These are phyloP conservation scores for Pichia sp. DNA, from an alignment of 1,139 yeast species.

Conservation along the genomic window DNA sequence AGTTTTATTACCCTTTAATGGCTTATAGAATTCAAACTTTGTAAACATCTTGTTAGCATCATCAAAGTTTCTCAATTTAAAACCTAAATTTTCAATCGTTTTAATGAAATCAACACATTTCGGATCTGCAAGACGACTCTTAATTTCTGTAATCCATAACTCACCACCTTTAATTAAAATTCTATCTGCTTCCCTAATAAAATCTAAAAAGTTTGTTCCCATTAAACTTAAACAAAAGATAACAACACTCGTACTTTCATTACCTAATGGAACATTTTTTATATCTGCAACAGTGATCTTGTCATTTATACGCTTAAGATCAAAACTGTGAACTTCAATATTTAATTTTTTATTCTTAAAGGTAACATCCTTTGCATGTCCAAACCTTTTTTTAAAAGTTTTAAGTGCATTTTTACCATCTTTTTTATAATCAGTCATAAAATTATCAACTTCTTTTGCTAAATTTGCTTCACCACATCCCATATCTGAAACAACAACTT, in stretches of 20 bases:
- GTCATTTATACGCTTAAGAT: slow-evolving; percentile 77
- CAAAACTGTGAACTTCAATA: slow-evolving; percentile 79
- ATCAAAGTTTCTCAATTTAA: slow-evolving; percentile 84
- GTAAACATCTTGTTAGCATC: slow-evolving; percentile 89
- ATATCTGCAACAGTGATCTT: slow-evolving; percentile 94
- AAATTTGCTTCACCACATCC: slow-evolving; percentile 97
- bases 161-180: slow-evolving; percentile 87
- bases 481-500: slow-evolving; percentile 88
- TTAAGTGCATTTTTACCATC: slow-evolving; percentile 32
- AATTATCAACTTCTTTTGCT: slow-evolving; percentile 55
- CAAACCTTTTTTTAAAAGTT: slow-evolving; percentile 31
- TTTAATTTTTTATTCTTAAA: slow-evolving; percentile 35
- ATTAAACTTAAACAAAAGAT: slow-evolving; percentile 88
- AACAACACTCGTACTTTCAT: slow-evolving; percentile 74
- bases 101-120: slow-evolving; percentile 71
- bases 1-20: slow-evolving; percentile 60
- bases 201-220: slow-evolving; percentile 96
- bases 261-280: slow-evolving; percentile 76
- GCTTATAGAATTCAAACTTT: slow-evolving; percentile 87
- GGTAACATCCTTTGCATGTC: slow-evolving; percentile 21
- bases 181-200: slow-evolving; percentile 83
- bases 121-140: slow-evolving; percentile 75
- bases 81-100: slow-evolving; percentile 69
- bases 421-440: slow-evolving; percentile 30
- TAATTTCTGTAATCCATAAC: slow-evolving; percentile 95